Evolutionary conservation across 116 monocot species (phyloP), one percentile per base, ranked within the genome.

Genomic region (Posidonia oceanica): DNA sequence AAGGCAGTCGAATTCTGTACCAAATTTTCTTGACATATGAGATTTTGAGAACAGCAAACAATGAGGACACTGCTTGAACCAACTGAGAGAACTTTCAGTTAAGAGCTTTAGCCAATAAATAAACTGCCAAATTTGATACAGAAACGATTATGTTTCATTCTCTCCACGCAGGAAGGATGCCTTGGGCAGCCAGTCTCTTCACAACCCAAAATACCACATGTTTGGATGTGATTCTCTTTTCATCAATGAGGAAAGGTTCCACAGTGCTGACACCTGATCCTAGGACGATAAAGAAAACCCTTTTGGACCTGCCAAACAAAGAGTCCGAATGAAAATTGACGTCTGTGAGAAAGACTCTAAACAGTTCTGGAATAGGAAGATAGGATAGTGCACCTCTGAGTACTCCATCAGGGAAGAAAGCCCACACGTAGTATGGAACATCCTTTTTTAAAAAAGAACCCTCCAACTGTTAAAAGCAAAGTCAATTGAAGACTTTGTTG

Each of bases 161-260:
- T 67, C 83, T 80, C 94, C 91, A 91, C 39, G 90, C 87, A 56
- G 90, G 94, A 55, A 94, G 62, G 20, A 94, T 94, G 3, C 87
- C 94, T 74, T 94, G 89, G 40, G 89, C 93, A 61, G 89, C 87
- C 71, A 89, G 71, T 72, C 93, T 81, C 82, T 94, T 94, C 70
- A 83, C 63, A 6, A 94, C 85, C 94, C 94, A 94, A 64, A 94
- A 94, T 0, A 88, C 87, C 3, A 94, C 74, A 70, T 72, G 87
- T 72, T 71, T 82, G 22, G 73, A 75, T 20, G 85, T 90, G 29
- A 87, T 77, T 61, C 67, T 90, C 73, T 75, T 94, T 74, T 94
- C 94, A 65, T 94, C 94, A 38, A 87, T 77, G 39, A 94, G 82
- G 71, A 94, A 94, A 3, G 94, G 94, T 72, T 94, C 94, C 15